These are phyloP conservation scores for Loxodes magnus DNA, from an alignment of 73 alveolate genomes.

Conservation along the genomic window DNA sequence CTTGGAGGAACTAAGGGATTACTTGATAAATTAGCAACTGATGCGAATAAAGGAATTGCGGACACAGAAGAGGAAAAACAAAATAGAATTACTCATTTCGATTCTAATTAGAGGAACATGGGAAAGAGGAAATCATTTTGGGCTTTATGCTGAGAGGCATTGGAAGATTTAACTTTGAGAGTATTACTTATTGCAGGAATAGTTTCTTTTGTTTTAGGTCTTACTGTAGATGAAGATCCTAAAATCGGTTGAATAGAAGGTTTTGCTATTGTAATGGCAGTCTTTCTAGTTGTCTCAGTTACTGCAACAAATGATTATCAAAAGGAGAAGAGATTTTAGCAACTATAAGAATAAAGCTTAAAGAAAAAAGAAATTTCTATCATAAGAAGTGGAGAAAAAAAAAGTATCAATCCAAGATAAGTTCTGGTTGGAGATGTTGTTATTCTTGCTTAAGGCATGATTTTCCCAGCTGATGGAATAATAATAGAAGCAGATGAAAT, in stretches of 20 bases:
- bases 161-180: slow-evolving; percentile 55
- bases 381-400: slow-evolving; percentile 57
- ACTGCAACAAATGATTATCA: slow-evolving; percentile 46
- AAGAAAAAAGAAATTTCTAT: slow-evolving; percentile 46
- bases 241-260: slow-evolving; percentile 86
- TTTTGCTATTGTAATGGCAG: slow-evolving; percentile 56
- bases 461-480: slow-evolving; percentile 82
- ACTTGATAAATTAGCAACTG: slow-evolving; percentile 26
- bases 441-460: slow-evolving; percentile 59
- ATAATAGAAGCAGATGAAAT: slow-evolving; percentile 59
- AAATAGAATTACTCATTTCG: slow-evolving; percentile 10
- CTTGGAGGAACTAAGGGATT: slow-evolving; percentile 36
- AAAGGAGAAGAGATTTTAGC: slow-evolving; percentile 40
- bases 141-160: slow-evolving; percentile 36
- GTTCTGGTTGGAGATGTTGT: slow-evolving; percentile 80
- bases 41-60: slow-evolving; percentile 17
- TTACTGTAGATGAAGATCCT: slow-evolving; percentile 43
- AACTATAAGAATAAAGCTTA: slow-evolving; percentile 7
- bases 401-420: slow-evolving; percentile 41
- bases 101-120: slow-evolving; percentile 14
- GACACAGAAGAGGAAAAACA: slow-evolving; percentile 6
- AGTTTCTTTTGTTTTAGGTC: slow-evolving; percentile 47
- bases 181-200: slow-evolving; percentile 58
- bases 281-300: slow-evolving; percentile 51
- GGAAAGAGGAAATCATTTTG: slow-evolving; percentile 17